A percentile compares a stretch with the other conserved stretches of the same genome.
phyloP scores from a whole-genome alignment of 257 asterid genomes.

The Verbena officinalis region DNA sequence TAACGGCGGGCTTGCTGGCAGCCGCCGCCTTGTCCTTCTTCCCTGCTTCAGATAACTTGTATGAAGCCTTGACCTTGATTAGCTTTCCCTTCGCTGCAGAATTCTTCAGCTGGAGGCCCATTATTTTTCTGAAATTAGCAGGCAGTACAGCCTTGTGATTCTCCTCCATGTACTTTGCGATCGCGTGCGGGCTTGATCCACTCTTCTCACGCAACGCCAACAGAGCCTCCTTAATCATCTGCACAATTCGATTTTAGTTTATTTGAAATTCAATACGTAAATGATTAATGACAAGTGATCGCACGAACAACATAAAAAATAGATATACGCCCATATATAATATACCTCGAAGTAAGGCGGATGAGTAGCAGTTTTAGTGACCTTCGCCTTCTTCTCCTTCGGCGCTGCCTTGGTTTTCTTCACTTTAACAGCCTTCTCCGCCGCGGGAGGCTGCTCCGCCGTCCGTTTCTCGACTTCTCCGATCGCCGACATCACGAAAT shows the following conservation, averaged over 20 bases:
- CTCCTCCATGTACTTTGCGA: constrained; percentile 74
- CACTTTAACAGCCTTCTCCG: constrained; percentile 44
- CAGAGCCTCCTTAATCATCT: constrained; percentile 83
- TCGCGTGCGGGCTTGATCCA: constrained; percentile 77
- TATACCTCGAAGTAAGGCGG: constrained; percentile 73
- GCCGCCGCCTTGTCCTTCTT: constrained; percentile 31
- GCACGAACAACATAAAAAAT: too few relatives aligned
- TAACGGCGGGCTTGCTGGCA: constrained; percentile 18
- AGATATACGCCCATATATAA: too few relatives aligned
- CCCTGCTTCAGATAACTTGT: constrained; percentile 53
- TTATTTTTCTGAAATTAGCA: constrained; percentile 61
- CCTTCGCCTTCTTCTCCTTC: constrained; percentile 52
- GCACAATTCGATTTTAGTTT: background rate
- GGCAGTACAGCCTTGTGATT: constrained; percentile 64
- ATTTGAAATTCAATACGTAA: too few relatives aligned
- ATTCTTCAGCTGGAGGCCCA: constrained; percentile 68
- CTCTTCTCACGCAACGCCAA: constrained; percentile 55
- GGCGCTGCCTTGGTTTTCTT: constrained; percentile 54
- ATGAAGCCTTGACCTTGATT: constrained; percentile 68
- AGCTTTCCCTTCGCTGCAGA: constrained; percentile 64
- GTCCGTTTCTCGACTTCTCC: constrained; percentile 39
- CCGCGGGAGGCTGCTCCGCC: constrained; percentile 33
- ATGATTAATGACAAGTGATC: too few relatives aligned
- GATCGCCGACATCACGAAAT: constrained; percentile 44
- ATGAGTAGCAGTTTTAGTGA: constrained; percentile 56